phyloP scores from a whole-genome alignment of 768 basidiomycete genomes.

The Lactarius trivialis region DNA sequence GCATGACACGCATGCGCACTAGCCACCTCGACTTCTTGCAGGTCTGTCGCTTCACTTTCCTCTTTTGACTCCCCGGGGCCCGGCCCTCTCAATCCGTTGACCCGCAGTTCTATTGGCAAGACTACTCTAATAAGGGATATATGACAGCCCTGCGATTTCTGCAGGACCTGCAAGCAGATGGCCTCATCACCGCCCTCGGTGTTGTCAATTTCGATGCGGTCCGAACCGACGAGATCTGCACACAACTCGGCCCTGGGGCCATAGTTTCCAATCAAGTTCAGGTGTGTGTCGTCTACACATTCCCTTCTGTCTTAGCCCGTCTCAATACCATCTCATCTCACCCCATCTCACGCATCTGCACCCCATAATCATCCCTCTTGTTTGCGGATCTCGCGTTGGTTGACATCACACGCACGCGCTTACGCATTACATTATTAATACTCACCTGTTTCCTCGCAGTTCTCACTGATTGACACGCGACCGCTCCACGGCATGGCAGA shows the following conservation, averaged over 20 bases:
- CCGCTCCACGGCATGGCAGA: constrained; percentile 72
- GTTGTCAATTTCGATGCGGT: constrained; percentile 78
- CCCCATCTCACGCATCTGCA: not conserved
- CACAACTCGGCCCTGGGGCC: constrained; percentile 57
- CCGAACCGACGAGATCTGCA: constrained; percentile 74
- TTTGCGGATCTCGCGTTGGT: not conserved
- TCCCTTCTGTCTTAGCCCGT: not conserved
- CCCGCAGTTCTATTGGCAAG: constrained; percentile 76
- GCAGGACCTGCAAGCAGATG: constrained; percentile 51
- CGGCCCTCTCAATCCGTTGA: not conserved
- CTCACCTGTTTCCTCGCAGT: constrained; percentile 38
- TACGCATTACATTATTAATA: not conserved
- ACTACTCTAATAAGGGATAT: constrained; percentile 48
- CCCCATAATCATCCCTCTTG: no score
- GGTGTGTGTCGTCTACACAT: constrained; percentile 36
- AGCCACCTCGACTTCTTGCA: constrained; percentile 64
- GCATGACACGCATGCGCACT: constrained; percentile 60
- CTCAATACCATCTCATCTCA: not conserved
- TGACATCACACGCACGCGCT: no score
- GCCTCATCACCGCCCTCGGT: constrained; percentile 59
- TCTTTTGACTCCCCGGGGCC: not conserved
- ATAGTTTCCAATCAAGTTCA: constrained; percentile 83
- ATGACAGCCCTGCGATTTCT: constrained; percentile 45
- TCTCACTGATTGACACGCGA: constrained; percentile 74
- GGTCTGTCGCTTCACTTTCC: constrained; percentile 33